Conservation (phyloP, 257 asterid genomes). For the Anisodus acutangulus region DNA sequence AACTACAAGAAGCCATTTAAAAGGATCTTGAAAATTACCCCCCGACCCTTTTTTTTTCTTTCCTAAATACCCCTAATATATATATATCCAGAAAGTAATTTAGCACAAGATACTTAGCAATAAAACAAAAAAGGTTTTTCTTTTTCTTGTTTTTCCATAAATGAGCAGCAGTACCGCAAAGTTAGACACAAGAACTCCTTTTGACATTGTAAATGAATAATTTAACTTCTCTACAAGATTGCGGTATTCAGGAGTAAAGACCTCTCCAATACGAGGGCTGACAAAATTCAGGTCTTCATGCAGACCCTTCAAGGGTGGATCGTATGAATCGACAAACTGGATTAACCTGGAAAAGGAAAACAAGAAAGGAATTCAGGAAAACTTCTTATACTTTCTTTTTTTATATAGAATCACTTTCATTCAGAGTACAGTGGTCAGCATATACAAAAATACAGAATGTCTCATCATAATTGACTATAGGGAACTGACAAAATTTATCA, state of each 20-base stretch:
- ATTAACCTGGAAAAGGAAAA: conserved; percentile 66
- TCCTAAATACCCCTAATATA: background rate
- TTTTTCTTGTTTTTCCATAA: background rate
- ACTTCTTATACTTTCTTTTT: conserved; percentile 31
- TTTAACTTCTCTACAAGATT: conserved; percentile 24
- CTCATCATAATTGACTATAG: background rate
- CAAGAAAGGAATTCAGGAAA: conserved; percentile 32
- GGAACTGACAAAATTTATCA: background rate
- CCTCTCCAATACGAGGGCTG: conserved; percentile 99
- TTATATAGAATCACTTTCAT: conserved; percentile 25
- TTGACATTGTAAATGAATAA: background rate
- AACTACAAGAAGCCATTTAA: background rate
- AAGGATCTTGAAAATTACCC: background rate
- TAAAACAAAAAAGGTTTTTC: background rate
- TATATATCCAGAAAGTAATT: background rate
- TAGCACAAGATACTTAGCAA: background rate
- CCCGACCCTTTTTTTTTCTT: background rate
- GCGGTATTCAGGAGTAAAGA: conserved; percentile 31
- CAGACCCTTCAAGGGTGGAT: conserved; percentile 96
- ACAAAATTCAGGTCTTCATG: conserved; percentile 98
- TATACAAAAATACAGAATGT: background rate
- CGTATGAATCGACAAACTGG: conserved; percentile 92
- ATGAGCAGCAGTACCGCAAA: background rate
- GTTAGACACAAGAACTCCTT: conserved; percentile 15
- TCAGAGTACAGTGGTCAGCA: background rate